Base-by-base conservation (phyloP, 768 basidiomycete species). In the Lactarius indigo region DNA sequence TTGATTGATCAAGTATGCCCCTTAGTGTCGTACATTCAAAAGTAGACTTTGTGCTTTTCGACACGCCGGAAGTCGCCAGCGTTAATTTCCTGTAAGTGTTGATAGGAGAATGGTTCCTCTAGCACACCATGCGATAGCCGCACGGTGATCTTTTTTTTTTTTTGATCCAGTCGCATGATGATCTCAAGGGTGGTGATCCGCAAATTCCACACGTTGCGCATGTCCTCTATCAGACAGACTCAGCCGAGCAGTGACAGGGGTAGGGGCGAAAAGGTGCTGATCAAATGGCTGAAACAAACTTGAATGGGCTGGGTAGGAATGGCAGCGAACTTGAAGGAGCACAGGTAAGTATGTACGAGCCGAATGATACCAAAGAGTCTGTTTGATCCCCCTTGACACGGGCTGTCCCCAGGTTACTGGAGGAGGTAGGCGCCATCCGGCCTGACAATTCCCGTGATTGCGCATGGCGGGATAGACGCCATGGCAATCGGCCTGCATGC, bases 161-260 rank as follows among this genome's bases (percentile, higher is more conserved):
- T 37, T 37, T 37, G 35, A 37, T 37, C 12, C 35, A 37, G 35
- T 37, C 12, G 35, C 35, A 37, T 12, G 9, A 77, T 88, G 68
- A 96, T 97, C 71, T n/a, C n/a, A n/a, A n/a, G n/a, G n/a, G n/a
- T n/a, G 9, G 78, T 88, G 68, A 96, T 97, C 71, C 87, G 91
- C 47, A 81, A 79, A 65, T 97, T 90, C 73, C 94, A 97, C 72
- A 82, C 88, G 41, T 80, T 95, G 28, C 35, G 35, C 12, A 37
- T 37, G 35, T 37, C 35, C 35, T 3, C 35, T 37, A 37, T 37
- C 35, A 37, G 31, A 31, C 31, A 31, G n/a, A n/a, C n/a, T n/a
- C n/a, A n/a, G n/a, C n/a, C n/a, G n/a, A n/a, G 35, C 35, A 13
- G 35, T 12, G 2, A 37, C 35, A 37, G 35, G 35, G 35, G 35